Conservation (phyloP, 1,139 yeast genomes). For the Scheffersomyces illinoinensis region DNA sequence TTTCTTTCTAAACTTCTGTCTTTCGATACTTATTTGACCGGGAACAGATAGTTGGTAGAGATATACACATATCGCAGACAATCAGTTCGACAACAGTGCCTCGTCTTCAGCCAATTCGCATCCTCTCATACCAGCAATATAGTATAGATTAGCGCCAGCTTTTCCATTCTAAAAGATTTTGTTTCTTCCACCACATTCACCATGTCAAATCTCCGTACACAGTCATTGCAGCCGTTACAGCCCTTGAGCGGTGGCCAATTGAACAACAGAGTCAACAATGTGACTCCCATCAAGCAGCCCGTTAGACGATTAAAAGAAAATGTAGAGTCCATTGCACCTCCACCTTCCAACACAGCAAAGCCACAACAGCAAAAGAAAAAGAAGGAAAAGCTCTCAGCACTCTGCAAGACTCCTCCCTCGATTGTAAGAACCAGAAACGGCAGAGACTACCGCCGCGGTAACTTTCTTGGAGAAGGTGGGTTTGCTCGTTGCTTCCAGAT, state of each 20-base stretch:
- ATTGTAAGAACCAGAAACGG: constrained; percentile 86
- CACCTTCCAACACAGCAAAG: constrained; percentile 5
- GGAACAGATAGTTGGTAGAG: not conserved
- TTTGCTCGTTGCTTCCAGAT: constrained; percentile 98
- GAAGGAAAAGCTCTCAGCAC: constrained; percentile 82
- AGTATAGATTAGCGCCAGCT: not conserved
- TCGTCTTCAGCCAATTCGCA: not conserved
- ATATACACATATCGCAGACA: not conserved
- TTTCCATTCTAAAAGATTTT: not conserved
- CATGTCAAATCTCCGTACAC: constrained; percentile 39
- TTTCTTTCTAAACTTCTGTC: not conserved
- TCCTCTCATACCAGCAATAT: not conserved
- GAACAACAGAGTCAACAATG: constrained; percentile 36
- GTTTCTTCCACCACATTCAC: constrained; percentile 2
- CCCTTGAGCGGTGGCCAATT: constrained; percentile 50
- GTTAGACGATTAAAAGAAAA: constrained; percentile 33
- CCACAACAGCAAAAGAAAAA: constrained; percentile 49
- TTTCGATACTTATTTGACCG: not conserved
- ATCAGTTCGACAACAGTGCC: not conserved
- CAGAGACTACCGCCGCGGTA: constrained; percentile 87
- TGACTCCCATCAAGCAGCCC: constrained; percentile 42
- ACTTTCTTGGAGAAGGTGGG: constrained; percentile 96
- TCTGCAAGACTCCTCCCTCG: constrained; percentile 94
- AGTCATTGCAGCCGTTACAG: constrained; percentile 48
- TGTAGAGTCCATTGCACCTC: constrained; percentile 13